A percentile compares a stretch with the other conserved stretches of the same genome.
Conservation (phyloP, 768 basidiomycete species). For the Termitomyces sp. region DNA sequence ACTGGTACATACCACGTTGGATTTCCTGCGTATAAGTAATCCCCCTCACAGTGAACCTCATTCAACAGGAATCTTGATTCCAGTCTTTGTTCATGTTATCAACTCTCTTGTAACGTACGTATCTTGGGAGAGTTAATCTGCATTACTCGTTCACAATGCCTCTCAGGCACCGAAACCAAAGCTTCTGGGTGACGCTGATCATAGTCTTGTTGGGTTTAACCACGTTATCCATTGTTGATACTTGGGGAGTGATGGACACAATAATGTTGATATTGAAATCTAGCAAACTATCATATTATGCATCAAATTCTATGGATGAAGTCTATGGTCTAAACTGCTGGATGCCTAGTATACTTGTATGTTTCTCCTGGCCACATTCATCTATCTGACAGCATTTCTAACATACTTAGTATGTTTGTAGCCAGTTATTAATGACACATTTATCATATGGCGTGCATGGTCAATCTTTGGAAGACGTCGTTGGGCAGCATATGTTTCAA, state of each 20-base stretch:
- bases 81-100: neutral
- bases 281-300: too few species aligned
- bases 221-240: neutral
- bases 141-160: neutral
- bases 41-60: neutral
- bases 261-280: too few species aligned
- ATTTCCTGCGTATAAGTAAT: neutral
- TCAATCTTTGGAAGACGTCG: too few species aligned
- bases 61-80: neutral
- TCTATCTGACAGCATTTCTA: neutral
- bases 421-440: neutral
- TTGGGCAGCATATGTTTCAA: too few species aligned
- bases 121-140: neutral
- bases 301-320: too few species aligned
- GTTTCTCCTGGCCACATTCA: neutral
- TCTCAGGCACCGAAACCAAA: neutral
- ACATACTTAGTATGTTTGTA: neutral
- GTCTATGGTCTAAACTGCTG: too few species aligned
- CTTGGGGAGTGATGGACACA: neutral
- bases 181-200: neutral
- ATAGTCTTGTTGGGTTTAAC: neutral
- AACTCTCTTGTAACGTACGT: neutral
- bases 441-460: too few species aligned
- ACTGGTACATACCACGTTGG: neutral
- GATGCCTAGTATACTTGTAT: neutral